Conservation (phyloP, 306 rosid species). For the Coriaria nepalensis region DNA sequence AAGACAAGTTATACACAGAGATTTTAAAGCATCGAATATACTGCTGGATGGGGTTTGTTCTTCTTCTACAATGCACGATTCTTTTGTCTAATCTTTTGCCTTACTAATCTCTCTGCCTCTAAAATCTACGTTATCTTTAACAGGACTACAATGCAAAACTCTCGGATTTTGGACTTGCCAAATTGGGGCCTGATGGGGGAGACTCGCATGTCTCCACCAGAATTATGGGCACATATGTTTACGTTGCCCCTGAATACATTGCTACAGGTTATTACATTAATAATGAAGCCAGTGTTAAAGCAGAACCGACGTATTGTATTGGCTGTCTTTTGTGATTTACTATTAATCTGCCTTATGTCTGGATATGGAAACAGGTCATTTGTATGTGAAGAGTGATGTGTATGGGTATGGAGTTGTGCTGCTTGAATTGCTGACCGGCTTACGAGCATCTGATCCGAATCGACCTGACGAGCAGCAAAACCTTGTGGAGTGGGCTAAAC, state of each 20-base stretch:
- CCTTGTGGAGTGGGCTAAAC: constrained; percentile 70
- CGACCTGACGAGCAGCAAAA: constrained; percentile 37
- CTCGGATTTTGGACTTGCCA: constrained; percentile 85
- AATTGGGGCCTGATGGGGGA: constrained; percentile 64
- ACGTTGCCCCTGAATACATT: constrained; percentile 85
- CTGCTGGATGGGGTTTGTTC: constrained; percentile 67
- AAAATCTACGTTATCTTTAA: constrained; percentile 2
- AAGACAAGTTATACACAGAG: constrained; percentile 70
- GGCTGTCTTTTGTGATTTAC: too few species aligned
- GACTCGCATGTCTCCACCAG: constrained; percentile 76
- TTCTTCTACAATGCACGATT: too few species aligned
- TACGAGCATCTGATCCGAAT: constrained; percentile 39
- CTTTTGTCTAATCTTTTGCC: background rate
- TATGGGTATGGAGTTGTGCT: constrained; percentile 88
- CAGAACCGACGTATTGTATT: too few species aligned
- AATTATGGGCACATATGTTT: constrained; percentile 74
- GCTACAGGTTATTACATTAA: constrained; percentile 47
- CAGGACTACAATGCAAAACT: constrained; percentile 71
- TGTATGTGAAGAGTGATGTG: constrained; percentile 86
- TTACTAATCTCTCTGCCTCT: background rate
- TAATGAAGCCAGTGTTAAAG: too few species aligned
- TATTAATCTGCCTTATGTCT: too few species aligned
- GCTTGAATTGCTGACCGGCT: constrained; percentile 73
- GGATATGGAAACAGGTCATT: constrained; percentile 46
- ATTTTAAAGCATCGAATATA: constrained; percentile 87